Evolutionary conservation across 352 stramenopile genomes (phyloP).

Genomic region (Phytopythium ostracodes): DNA sequence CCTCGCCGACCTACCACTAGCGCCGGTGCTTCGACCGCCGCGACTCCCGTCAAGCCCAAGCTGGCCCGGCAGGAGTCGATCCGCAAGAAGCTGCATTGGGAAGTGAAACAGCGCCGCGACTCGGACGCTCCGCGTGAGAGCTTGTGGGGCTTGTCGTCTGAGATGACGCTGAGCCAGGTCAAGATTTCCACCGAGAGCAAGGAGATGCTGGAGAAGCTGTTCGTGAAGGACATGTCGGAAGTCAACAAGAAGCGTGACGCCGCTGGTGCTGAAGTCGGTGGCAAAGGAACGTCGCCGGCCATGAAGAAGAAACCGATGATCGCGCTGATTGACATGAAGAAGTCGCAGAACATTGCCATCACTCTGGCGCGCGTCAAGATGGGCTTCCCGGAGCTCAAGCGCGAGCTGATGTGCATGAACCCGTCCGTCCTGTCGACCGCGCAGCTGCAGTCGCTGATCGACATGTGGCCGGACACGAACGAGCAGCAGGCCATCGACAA

Average conservation of each 20-base stretch:
- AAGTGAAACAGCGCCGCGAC: constrained; percentile 51
- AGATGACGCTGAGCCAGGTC: constrained; percentile 41
- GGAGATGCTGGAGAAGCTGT: constrained; percentile 70
- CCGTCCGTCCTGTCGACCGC: constrained; percentile 68
- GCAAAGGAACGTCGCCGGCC: constrained; percentile 17
- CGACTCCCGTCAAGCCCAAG: constrained; percentile 19
- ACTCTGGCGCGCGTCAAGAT: constrained; percentile 77
- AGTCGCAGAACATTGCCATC: constrained; percentile 86
- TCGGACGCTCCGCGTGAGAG: constrained; percentile 45
- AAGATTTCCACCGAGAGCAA: constrained; percentile 69
- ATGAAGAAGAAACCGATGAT: constrained; percentile 71
- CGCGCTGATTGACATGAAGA: constrained; percentile 85
- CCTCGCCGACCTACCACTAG: constrained; percentile 19
- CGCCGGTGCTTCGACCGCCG: constrained; percentile 4
- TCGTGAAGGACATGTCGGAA: constrained; percentile 65
- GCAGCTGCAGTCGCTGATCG: constrained; percentile 77
- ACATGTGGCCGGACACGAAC: constrained; percentile 79
- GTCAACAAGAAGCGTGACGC: constrained; percentile 40
- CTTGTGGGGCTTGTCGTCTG: constrained; percentile 49
- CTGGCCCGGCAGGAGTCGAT: constrained; percentile 71
- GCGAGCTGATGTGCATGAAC: constrained; percentile 74
- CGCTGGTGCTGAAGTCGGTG: constrained; percentile 13
- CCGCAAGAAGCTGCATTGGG: constrained; percentile 85
- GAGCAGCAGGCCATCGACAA: constrained; percentile 68
- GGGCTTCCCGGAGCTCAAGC: constrained; percentile 61